These are phyloP conservation scores for Naganishia onofrii DNA, from an alignment of 768 basidiomycete species.

Conservation along the genomic window DNA sequence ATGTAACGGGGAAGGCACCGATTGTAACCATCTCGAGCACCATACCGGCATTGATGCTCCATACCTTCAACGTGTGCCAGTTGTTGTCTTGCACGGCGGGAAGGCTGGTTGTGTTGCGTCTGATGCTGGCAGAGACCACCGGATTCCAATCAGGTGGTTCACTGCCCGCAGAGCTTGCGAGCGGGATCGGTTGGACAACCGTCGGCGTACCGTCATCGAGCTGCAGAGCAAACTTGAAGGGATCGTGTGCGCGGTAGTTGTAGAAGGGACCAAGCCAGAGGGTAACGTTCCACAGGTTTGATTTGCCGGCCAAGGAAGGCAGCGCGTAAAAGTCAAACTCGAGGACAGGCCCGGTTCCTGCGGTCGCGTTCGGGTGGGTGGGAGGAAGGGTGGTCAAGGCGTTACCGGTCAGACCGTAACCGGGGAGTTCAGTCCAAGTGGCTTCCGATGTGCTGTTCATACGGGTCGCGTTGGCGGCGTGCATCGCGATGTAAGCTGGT, in stretches of 20 bases:
- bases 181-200: conserved; percentile 37
- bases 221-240: conserved; percentile 40
- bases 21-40: conserved; percentile 35
- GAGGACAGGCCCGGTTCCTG: conserved; percentile 64
- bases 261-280: conserved; percentile 39
- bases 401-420: conserved; percentile 63
- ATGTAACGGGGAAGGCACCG: conserved; percentile 25
- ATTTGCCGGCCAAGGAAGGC: conserved; percentile 19
- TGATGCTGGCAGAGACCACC: conserved; percentile 39
- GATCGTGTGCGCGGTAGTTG: conserved; percentile 38
- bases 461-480: conserved; percentile 62
- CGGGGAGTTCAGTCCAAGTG: conserved; percentile 63
- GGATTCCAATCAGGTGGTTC: conserved; percentile 45
- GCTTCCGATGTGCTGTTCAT: conserved; percentile 59
- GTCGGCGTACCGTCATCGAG: conserved; percentile 34
- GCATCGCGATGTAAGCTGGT: conserved; percentile 64
- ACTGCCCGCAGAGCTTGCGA: conserved; percentile 32
- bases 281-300: conserved; percentile 19
- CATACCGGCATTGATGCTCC: conserved; percentile 43
- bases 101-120: conserved; percentile 36
- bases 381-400: conserved; percentile 64
- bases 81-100: conserved; percentile 21
- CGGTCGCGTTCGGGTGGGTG: conserved; percentile 61
- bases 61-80: conserved; percentile 41
- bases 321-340: conserved; percentile 56